Base-by-base conservation (phyloP, 495 filamentous ascomycete species). In the Podospora pseudocomata region DNA sequence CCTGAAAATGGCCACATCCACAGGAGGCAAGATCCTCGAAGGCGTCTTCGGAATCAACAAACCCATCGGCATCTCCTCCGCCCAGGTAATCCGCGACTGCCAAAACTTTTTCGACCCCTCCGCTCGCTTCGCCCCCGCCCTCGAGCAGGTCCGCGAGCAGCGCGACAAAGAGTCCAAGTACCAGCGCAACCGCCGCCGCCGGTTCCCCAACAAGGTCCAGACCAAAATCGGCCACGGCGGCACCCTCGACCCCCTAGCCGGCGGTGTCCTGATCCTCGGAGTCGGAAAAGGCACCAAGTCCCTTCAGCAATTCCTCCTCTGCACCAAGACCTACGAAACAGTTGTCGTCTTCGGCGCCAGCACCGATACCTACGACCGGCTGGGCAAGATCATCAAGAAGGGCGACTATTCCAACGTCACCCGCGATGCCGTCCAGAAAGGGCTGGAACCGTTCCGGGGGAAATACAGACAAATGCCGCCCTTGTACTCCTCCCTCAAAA, bases 151-250 rank as follows among this genome's bases (percentile, higher is more conserved):
- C 72, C 80, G 73, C 18, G 77, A 73, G 0, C 75, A 70, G 3
- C 86, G 88, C 55, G 74, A 79, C 1, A 72, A 77, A 6, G 87
- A 94, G 70, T 81, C 74, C 26, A 76, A 80, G 9, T 83, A 77
- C 74, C 85, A 89, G 76, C 82, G 82, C 30, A 81, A 82, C 55
- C 85, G 86, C 23, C 80, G 86, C 23, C 23, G 23, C 23, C 23
- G 23, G 23, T 23, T 23, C 23, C 23, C 23, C 23, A 23, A 23
- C 67, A 80, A 83, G 60, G 72, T 78, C 53, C 84, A 91, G 67
- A 89, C 98, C 68, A 99, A 99, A 81, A 90, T 98, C 72, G 95
- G 95, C 20, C 95, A 99, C 80, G 95, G 96, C 44, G 95, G 95
- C 39, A 99, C 95, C 0, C 85, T 99, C 4, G 95, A 99, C 73